Conservation (phyloP, 345 rosid genomes). For the Cardamine chenopodiifolia region DNA sequence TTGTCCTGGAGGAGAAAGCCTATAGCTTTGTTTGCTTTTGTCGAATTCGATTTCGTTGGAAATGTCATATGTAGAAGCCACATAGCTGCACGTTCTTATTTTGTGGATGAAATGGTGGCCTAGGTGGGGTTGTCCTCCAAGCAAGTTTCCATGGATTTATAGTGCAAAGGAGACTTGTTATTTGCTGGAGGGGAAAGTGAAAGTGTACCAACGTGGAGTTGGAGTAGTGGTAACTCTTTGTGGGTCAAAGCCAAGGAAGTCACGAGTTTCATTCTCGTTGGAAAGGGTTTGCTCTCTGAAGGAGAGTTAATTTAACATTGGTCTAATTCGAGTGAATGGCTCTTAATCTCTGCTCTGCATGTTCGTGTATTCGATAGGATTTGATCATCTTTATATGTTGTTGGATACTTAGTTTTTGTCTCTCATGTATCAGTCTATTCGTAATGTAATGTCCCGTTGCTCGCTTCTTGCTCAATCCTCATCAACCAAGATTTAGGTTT, state of each 20-base stretch:
- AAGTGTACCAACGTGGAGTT: slow-evolving; percentile 82
- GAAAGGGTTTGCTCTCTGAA: too few species aligned
- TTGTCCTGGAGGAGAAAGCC: neutral
- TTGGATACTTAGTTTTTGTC: slow-evolving; percentile 3
- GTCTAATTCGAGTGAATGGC: too few species aligned
- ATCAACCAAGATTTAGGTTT: neutral
- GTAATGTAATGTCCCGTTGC: neutral
- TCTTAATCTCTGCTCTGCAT: neutral
- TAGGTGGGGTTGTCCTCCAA: slow-evolving; percentile 97
- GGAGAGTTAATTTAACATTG: too few species aligned
- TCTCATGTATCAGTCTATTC: neutral
- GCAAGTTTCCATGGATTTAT: slow-evolving; percentile 93
- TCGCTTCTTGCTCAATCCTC: neutral
- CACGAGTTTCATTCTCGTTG: too few species aligned
- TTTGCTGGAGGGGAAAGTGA: slow-evolving; percentile 74
- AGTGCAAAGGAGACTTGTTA: slow-evolving; percentile 72
- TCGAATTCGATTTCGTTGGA: neutral
- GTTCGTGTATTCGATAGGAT: neutral
- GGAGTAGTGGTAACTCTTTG: too few species aligned
- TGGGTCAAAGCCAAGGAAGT: too few species aligned
- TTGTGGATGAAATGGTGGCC: neutral
- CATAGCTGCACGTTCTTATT: neutral
- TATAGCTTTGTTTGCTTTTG: neutral
- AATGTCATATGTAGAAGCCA: neutral
- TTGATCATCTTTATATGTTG: neutral